Base-by-base conservation (phyloP, 2,329 filamentous ascomycete genomes). In the Aspergillus sp. region DNA sequence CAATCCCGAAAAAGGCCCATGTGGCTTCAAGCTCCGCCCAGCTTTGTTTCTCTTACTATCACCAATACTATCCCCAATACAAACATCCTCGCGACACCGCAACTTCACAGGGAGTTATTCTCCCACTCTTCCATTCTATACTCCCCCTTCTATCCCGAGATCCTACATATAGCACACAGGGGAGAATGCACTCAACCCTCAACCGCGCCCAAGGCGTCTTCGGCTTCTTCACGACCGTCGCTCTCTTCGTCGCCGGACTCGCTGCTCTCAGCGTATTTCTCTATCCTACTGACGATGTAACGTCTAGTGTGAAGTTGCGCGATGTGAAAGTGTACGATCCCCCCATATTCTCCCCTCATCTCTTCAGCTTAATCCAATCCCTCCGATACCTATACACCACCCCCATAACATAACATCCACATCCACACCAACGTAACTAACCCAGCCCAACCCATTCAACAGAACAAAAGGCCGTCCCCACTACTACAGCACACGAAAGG, bases 151-250 rank as follows among this genome's bases (percentile, higher is more conserved):
- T n/a, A n/a, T n/a, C n/a, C n/a, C n/a, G n/a, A n/a, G n/a, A n/a
- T n/a, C n/a, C n/a, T n/a, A n/a, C n/a, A n/a, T n/a, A n/a, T n/a
- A n/a, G n/a, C n/a, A n/a, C n/a, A n/a, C n/a, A n/a, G 25, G 25
- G 25, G 23, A 80, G 83, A 62, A 98, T 99, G 95, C 89, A 97
- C 79, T 96, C 91, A 73, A 86, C 90, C 50, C 79, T 96, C 52
- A 92, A 90, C 64, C 91, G 95, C 68, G 78, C 89, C 67, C 95
- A 99, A 79, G 94, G 92, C 80, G 89, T 92, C 76, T 99, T 99
- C 76, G 92, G 95, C 77, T 97, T 96, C 86, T 97, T 98, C 83
- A 98, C 95, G 17, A 96, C 92, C 25, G 92, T 97, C 65, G 89
- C 90, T 59, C 95, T 96, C 73, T 86, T 86, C 60, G 85, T 97